phyloP scores from a whole-genome alignment of 805 yeast genomes.

The Teunomyces pallodes region DNA sequence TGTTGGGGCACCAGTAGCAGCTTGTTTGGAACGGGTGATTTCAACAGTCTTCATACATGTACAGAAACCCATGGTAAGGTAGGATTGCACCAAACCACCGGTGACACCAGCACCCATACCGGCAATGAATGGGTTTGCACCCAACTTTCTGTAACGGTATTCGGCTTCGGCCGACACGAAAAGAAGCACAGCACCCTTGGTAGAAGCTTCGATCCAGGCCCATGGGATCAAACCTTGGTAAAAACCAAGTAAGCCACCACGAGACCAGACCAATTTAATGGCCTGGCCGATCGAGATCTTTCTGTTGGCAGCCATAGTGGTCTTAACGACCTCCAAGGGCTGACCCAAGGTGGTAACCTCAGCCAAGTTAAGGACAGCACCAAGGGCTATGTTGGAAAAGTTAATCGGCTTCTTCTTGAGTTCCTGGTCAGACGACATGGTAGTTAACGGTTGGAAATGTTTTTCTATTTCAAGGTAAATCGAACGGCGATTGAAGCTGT shows the following conservation, averaged over 20 bases:
- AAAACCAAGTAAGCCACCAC: constrained; percentile 91
- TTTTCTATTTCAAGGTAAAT: neutral
- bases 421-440: constrained; percentile 11
- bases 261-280: constrained; percentile 74
- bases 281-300: constrained; percentile 65
- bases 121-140: constrained; percentile 64
- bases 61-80: constrained; percentile 95
- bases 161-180: constrained; percentile 94
- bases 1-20: constrained; percentile 55
- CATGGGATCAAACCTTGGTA: constrained; percentile 98
- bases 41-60: constrained; percentile 99
- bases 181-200: constrained; percentile 93
- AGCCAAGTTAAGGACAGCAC: constrained; percentile 89
- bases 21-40: constrained; percentile 85
- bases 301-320: constrained; percentile 98
- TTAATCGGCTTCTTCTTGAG: constrained; percentile 83
- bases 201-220: constrained; percentile 99
- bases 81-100: constrained; percentile 97
- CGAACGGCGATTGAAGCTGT: neutral
- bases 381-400: constrained; percentile 85
- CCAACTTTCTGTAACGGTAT: constrained; percentile 63
- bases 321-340: constrained; percentile 92
- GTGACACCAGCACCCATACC: constrained; percentile 95
- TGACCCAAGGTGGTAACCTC: constrained; percentile 96
- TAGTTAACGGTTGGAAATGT: neutral